Evolutionary conservation across 2,329 filamentous ascomycete genomes (phyloP).

Genomic region (Curvularia hawaiiensis): DNA sequence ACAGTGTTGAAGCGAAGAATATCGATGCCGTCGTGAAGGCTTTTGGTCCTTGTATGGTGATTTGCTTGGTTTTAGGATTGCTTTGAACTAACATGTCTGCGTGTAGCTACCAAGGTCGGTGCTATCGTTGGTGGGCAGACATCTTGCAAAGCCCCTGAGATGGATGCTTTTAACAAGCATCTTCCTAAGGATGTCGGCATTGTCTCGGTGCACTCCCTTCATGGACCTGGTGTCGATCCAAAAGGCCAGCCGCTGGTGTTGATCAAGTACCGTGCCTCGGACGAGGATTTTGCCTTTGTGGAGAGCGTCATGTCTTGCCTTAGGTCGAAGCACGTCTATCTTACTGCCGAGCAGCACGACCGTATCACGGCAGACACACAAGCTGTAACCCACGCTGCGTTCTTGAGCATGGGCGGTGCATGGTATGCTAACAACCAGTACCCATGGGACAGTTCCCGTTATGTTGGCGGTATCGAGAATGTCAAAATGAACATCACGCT

Average conservation of each 20-base stretch:
- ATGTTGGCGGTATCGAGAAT: slow-evolving; percentile 96
- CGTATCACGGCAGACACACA: slow-evolving; percentile 98
- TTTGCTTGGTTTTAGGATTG: slow-evolving; percentile 10
- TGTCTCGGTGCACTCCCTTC: slow-evolving; percentile 93
- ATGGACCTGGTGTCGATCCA: slow-evolving; percentile 88
- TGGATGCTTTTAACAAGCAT: slow-evolving; percentile 88
- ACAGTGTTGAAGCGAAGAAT: slow-evolving; percentile 93
- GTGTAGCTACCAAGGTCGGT: slow-evolving; percentile 84
- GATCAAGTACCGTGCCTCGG: slow-evolving; percentile 88
- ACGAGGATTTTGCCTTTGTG: slow-evolving; percentile 77
- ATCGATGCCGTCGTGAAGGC: slow-evolving; percentile 86
- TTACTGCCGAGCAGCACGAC: slow-evolving; percentile 87
- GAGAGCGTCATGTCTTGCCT: slow-evolving; percentile 83
- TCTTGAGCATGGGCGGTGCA: slow-evolving; percentile 93
- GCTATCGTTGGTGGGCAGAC: slow-evolving; percentile 98
- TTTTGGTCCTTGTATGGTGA: slow-evolving; percentile 85
- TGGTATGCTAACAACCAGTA: slow-evolving; percentile 97
- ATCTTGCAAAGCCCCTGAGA: slow-evolving; percentile 96
- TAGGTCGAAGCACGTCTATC: slow-evolving; percentile 82
- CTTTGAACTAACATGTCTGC: slow-evolving; percentile 12
- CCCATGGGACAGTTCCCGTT: slow-evolving; percentile 95
- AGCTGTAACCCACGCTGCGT: slow-evolving; percentile 96
- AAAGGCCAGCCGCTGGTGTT: slow-evolving; percentile 89
- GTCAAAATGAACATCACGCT: slow-evolving; percentile 99
- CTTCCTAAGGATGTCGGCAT: slow-evolving; percentile 90